Percentiles rank a stretch among this genome's conserved stretches.
phyloP scores from a whole-genome alignment of 306 rosid species.

The Morella rubra region DNA sequence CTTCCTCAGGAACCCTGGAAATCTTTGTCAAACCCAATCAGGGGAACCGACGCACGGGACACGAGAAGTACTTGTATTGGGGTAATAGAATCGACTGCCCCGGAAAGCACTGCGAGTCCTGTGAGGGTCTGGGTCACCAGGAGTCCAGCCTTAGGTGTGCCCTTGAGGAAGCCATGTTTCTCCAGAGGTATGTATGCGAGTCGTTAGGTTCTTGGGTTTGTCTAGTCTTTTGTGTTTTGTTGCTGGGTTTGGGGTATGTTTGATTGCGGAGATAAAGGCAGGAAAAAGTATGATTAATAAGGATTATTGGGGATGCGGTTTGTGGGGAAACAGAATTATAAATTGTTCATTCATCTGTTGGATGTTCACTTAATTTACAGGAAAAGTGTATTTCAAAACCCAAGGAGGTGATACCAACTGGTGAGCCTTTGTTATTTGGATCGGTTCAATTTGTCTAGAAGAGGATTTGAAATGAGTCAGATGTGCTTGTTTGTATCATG shows the following conservation, averaged over 20 bases:
- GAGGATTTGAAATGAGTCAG: background rate
- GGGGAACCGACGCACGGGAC: constrained; percentile 19
- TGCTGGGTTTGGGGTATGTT: constrained; percentile 1
- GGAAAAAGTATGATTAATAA: background rate
- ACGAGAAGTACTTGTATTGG: constrained; percentile 76
- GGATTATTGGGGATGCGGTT: no score
- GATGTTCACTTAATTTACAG: background rate
- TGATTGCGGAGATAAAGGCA: constrained; percentile 19
- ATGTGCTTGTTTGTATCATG: background rate
- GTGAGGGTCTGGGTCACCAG: constrained; percentile 94
- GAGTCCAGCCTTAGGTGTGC: constrained; percentile 98
- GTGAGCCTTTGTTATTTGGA: background rate
- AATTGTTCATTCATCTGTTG: background rate
- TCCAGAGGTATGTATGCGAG: constrained; percentile 36
- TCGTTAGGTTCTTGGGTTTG: constrained; percentile 14
- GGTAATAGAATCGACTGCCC: constrained; percentile 89
- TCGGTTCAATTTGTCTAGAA: background rate
- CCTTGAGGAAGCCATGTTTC: constrained; percentile 85
- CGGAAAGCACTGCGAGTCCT: constrained; percentile 80
- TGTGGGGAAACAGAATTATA: constrained; percentile 1
- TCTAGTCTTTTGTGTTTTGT: constrained; percentile 1
- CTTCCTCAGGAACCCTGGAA: constrained; percentile 23
- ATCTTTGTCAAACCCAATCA: constrained; percentile 5
- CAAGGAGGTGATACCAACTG: background rate
- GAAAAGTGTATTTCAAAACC: background rate